These are phyloP conservation scores for Lepidopterella palustris DNA, from an alignment of 495 filamentous ascomycete genomes.

Conservation along the genomic window DNA sequence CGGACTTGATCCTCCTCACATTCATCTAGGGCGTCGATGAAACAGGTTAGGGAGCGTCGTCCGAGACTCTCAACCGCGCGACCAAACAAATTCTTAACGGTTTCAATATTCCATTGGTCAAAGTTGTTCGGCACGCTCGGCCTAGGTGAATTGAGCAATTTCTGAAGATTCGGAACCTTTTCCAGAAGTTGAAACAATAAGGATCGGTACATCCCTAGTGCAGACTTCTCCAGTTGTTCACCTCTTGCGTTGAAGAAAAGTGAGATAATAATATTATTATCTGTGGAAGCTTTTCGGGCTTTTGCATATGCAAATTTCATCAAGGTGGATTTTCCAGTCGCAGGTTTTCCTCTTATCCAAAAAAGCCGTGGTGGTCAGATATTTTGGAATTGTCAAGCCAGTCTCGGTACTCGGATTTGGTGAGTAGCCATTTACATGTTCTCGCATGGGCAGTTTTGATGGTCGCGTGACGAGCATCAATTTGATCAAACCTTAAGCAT, in stretches of 20 bases:
- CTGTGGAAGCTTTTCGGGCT: background rate
- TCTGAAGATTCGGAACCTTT: background rate
- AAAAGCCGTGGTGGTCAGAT: constrained; percentile 9
- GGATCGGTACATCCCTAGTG: background rate
- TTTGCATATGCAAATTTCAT: constrained; percentile 8
- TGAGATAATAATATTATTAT: constrained; percentile 19
- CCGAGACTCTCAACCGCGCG: constrained; percentile 12
- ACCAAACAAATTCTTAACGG: constrained; percentile 4
- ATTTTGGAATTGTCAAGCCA: constrained; percentile 5
- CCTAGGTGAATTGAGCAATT: constrained; percentile 12
- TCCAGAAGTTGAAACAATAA: constrained; percentile 1
- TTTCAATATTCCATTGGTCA: constrained; percentile 11
- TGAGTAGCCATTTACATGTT: constrained; percentile 16
- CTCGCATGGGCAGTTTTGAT: constrained; percentile 35
- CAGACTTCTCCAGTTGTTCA: constrained; percentile 9
- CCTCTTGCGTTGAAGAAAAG: constrained; percentile 41
- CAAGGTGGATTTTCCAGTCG: constrained; percentile 20
- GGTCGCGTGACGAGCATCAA: constrained; percentile 35
- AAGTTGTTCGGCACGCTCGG: constrained; percentile 7
- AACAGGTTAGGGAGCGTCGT: constrained; percentile 6
- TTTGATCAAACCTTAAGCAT: constrained; percentile 37
- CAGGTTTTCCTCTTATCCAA: constrained; percentile 28
- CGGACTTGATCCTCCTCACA: constrained; percentile 17
- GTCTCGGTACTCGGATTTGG: constrained; percentile 1
- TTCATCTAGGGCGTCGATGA: constrained; percentile 25